These are phyloP conservation scores for Scedosporium dehoogii DNA, from an alignment of 2,329 filamentous ascomycete genomes.

Conservation along the genomic window DNA sequence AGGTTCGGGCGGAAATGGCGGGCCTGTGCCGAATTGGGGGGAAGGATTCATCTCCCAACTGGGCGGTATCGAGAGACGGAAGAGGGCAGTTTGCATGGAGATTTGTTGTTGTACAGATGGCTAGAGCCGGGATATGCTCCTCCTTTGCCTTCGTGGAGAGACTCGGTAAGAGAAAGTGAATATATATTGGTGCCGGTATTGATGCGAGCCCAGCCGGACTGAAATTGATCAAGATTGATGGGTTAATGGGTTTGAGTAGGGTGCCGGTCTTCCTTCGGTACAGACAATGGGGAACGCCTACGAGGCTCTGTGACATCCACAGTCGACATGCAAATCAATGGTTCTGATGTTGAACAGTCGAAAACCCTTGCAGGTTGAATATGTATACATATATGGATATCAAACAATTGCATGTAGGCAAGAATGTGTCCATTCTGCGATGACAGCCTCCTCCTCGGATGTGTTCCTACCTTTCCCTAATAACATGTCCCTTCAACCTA, in stretches of 20 bases:
- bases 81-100: neutral
- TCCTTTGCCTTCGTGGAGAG: neutral
- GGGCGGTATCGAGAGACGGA: neutral
- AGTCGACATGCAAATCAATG: neutral
- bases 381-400: constrained; percentile 1
- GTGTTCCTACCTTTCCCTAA: neutral
- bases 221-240: too few species aligned
- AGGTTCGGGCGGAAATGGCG: neutral
- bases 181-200: neutral
- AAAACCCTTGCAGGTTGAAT: neutral
- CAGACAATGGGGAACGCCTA: too few species aligned
- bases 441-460: neutral
- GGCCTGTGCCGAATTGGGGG: neutral
- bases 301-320: neutral
- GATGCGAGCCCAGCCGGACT: too few species aligned
- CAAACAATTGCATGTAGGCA: neutral
- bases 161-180: neutral
- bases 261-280: too few species aligned
- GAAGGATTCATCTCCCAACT: neutral
- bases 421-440: neutral
- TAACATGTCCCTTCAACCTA: neutral
- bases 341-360: neutral
- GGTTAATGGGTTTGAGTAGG: too few species aligned
- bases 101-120: neutral
- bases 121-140: neutral